These are phyloP conservation scores for Cladophialophora exuberans DNA, from an alignment of 2,329 filamentous ascomycete species.

Conservation along the genomic window DNA sequence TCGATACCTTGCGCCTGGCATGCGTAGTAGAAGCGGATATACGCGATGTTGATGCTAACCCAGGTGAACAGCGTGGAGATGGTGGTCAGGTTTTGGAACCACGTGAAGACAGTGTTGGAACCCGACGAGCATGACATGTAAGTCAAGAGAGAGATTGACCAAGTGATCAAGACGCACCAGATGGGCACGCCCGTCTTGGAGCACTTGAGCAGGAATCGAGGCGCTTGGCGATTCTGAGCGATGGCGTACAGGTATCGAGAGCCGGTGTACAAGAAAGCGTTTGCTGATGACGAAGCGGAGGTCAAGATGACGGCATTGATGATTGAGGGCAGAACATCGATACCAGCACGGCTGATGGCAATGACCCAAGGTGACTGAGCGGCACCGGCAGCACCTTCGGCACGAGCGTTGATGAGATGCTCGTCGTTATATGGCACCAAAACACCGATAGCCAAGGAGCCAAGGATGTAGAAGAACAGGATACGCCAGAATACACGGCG, in stretches of 20 bases:
- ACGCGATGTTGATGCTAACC: constrained; percentile 68
- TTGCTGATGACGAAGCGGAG: constrained; percentile 70
- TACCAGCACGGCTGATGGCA: constrained; percentile 54
- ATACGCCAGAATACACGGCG: constrained; percentile 56
- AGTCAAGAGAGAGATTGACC: constrained; percentile 68
- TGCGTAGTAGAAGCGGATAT: constrained; percentile 71
- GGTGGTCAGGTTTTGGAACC: constrained; percentile 47
- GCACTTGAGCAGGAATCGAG: constrained; percentile 60
- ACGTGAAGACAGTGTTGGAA: constrained; percentile 68
- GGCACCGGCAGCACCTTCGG: constrained; percentile 39
- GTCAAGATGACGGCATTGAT: constrained; percentile 77
- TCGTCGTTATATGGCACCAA: constrained; percentile 69
- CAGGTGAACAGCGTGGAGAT: constrained; percentile 63
- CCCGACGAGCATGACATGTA: constrained; percentile 70
- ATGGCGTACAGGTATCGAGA: constrained; percentile 55
- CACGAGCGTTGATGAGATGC: constrained; percentile 55
- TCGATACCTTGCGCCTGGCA: constrained; percentile 69
- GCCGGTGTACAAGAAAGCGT: constrained; percentile 64
- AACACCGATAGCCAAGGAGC: constrained; percentile 76
- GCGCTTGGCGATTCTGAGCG: constrained; percentile 55
- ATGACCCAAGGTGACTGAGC: constrained; percentile 59
- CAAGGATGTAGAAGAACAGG: constrained; percentile 76
- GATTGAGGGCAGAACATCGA: constrained; percentile 69
- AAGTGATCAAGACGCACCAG: constrained; percentile 59
- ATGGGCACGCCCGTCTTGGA: constrained; percentile 64